These are phyloP conservation scores for Orbilia blumenaviensis DNA, from an alignment of 2,329 filamentous ascomycete species.

Conservation along the genomic window DNA sequence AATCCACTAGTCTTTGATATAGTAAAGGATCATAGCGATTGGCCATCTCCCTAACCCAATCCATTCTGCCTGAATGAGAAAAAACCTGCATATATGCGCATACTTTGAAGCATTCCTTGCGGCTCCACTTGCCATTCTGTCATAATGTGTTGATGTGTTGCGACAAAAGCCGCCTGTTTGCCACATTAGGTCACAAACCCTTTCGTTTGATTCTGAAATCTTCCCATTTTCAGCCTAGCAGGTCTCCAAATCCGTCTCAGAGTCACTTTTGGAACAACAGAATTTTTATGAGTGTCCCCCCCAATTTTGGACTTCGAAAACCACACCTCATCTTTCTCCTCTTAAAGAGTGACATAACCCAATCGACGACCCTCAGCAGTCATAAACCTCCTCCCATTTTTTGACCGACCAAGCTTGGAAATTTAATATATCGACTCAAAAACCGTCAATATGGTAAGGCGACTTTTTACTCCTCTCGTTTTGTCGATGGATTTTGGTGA, in stretches of 20 bases:
- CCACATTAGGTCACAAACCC: constrained; percentile 41
- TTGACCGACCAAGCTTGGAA: constrained; percentile 24
- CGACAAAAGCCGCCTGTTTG: constrained; percentile 6
- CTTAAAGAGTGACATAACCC: constrained; percentile 22
- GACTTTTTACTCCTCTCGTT: constrained; percentile 4
- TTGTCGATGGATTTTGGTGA: constrained; percentile 28
- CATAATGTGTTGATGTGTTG: constrained; percentile 20
- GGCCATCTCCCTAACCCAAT: not conserved
- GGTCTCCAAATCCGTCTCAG: constrained; percentile 6
- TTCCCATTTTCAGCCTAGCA: constrained; percentile 6
- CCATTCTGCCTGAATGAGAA: not conserved
- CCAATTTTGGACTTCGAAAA: constrained; percentile 42
- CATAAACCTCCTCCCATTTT: constrained; percentile 16
- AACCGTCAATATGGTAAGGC: constrained; percentile 47
- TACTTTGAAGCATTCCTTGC: not conserved
- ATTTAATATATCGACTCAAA: constrained; percentile 22
- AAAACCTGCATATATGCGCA: not conserved
- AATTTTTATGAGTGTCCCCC: constrained; percentile 24
- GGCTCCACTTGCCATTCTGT: not conserved
- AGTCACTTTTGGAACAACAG: constrained; percentile 34
- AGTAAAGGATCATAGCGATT: not conserved
- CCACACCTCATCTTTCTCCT: constrained; percentile 35
- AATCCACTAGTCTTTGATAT: not conserved
- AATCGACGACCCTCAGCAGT: not conserved
- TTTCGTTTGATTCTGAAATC: constrained; percentile 19